A percentile compares a stretch with the other conserved stretches of the same genome.
Evolutionary conservation across 805 yeast species (phyloP).

Genomic region (Myxozyma kluyveri): DNA sequence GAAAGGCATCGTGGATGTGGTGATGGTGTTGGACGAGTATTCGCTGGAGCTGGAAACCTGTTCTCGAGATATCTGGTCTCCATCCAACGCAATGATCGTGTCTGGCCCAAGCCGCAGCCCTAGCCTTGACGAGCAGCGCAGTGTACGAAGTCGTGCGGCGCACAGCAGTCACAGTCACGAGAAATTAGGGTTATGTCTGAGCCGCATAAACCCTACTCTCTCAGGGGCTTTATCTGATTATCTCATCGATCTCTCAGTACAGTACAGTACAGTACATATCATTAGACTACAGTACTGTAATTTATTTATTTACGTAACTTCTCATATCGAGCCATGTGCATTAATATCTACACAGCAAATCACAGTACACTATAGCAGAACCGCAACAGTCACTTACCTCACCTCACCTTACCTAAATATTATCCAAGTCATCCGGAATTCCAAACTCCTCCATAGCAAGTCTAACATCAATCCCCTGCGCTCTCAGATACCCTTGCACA

Average conservation of each 20-base stretch:
- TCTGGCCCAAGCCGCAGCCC: background rate
- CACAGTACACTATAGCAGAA: background rate
- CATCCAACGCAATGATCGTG: background rate
- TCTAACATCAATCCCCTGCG: constrained; percentile 36
- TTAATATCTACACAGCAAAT: too few relatives aligned
- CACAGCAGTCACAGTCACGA: background rate
- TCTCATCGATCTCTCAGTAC: too few relatives aligned
- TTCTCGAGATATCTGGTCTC: too few relatives aligned
- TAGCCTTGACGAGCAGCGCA: too few relatives aligned
- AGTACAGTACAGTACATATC: too few relatives aligned
- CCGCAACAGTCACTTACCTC: too few relatives aligned
- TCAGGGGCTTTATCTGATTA: too few relatives aligned
- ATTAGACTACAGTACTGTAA: too few relatives aligned
- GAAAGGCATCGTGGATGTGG: constrained; percentile 27
- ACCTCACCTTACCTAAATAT: constrained; percentile 1
- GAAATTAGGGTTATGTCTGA: background rate
- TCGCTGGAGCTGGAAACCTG: too few relatives aligned
- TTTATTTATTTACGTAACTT: too few relatives aligned
- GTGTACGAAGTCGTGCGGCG: too few relatives aligned
- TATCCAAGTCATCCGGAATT: constrained; percentile 43
- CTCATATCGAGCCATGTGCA: too few relatives aligned
- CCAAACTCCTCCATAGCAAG: constrained; percentile 43
- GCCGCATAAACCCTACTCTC: background rate
- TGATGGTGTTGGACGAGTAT: background rate
- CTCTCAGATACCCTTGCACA: constrained; percentile 41